Evolutionary conservation across 1,284 basidiomycete species (phyloP).

Genomic region (Trametes versicolor): DNA sequence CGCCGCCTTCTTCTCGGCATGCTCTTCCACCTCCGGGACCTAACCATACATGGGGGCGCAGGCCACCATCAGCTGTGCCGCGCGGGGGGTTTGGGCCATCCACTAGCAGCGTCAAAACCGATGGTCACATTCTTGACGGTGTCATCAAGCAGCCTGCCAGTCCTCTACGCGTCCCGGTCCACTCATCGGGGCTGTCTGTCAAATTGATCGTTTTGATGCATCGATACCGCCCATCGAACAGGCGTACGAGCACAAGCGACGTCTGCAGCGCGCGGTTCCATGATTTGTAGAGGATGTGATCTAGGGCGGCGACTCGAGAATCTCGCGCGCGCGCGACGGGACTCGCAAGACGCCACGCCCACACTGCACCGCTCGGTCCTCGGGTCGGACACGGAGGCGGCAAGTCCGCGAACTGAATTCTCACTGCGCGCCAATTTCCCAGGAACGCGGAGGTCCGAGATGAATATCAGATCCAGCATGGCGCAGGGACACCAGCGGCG

Average conservation of each 20-base stretch:
- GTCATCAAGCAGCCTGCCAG: slow-evolving; percentile 19
- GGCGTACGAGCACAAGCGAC: background rate
- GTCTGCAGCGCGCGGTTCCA: too few species aligned
- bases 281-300: background rate
- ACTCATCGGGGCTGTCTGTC: slow-evolving; percentile 15
- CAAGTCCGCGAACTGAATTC: slow-evolving; percentile 8
- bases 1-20: slow-evolving; percentile 20
- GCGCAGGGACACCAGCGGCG: slow-evolving; percentile 13
- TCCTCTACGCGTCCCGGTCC: slow-evolving; percentile 16
- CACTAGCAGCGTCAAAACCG: slow-evolving; percentile 12
- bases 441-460: slow-evolving; percentile 26
- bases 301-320: background rate
- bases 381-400: slow-evolving; percentile 2
- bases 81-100: background rate
- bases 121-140: slow-evolving; percentile 19
- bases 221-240: background rate
- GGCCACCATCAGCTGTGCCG: slow-evolving; percentile 8
- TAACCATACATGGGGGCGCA: slow-evolving; percentile 18
- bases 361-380: slow-evolving; percentile 6
- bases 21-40: slow-evolving; percentile 11
- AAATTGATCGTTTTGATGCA: slow-evolving; percentile 15
- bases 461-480: slow-evolving; percentile 17
- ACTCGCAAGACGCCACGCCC: slow-evolving; percentile 1
- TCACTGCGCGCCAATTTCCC: slow-evolving; percentile 13
- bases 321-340: background rate